A percentile compares a stretch with the other conserved stretches of the same genome.
phyloP scores from a whole-genome alignment of 345 rosid genomes.

The Camelina neglecta region DNA sequence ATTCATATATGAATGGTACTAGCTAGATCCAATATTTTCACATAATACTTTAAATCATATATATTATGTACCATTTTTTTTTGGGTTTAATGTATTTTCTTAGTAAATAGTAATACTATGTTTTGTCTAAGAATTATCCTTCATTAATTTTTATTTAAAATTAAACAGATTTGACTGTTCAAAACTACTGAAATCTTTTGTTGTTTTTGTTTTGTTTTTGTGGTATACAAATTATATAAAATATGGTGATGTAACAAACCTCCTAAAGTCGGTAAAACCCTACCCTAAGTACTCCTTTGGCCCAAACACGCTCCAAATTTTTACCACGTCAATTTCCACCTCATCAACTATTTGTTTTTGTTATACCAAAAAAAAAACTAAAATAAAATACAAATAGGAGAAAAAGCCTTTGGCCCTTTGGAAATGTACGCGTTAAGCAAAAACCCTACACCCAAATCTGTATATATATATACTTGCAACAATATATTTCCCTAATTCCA shows the following conservation, averaged over 20 bases:
- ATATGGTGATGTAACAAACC: neutral
- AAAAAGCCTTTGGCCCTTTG: constrained; percentile 18
- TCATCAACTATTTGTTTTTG: neutral
- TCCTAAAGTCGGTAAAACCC: constrained; percentile 20
- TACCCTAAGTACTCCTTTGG: neutral
- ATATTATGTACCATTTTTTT: no score
- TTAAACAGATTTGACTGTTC: neutral
- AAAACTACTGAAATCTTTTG: neutral
- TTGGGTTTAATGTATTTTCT: no score
- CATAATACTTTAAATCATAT: no score
- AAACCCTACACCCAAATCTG: constrained; percentile 14
- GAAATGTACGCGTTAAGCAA: constrained; percentile 39
- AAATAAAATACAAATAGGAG: neutral
- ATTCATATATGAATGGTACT: no score
- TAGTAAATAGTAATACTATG: no score
- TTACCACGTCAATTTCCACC: constrained; percentile 40
- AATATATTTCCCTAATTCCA: neutral
- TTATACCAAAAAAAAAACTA: no score
- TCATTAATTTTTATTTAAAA: neutral
- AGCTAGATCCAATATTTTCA: no score
- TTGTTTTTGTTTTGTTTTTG: no score
- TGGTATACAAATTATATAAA: neutral
- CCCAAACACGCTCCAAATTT: constrained; percentile 1
- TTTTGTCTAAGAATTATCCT: neutral
- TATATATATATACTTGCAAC: constrained; percentile 9